These are phyloP conservation scores for Adansonia rubrostipa DNA, from an alignment of 441 rosid genomes.

Conservation along the genomic window DNA sequence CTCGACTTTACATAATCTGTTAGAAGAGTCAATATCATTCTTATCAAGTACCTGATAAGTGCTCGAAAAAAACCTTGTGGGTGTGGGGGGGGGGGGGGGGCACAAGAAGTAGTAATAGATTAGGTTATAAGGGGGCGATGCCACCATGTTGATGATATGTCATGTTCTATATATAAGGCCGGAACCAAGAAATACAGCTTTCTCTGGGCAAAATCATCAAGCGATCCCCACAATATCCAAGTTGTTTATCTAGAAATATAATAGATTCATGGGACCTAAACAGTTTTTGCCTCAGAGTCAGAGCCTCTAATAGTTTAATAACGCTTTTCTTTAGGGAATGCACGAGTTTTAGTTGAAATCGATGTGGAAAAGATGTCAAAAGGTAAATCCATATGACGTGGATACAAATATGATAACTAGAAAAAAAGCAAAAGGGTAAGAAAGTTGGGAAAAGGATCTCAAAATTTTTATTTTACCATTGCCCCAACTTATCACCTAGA, in stretches of 20 bases:
- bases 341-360: slow-evolving; percentile 19
- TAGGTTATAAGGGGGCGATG: neutral
- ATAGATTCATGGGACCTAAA: slow-evolving; percentile 20
- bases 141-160: slow-evolving; percentile 1
- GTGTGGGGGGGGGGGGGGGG: neutral
- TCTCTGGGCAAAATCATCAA: neutral
- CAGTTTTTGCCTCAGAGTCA: neutral
- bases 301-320: neutral
- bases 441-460: neutral
- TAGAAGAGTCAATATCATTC: slow-evolving; percentile 14
- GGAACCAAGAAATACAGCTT: slow-evolving; percentile 22
- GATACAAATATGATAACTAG: slow-evolving; percentile 19
- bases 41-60: slow-evolving; percentile 2
- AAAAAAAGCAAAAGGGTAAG: neutral
- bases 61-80: slow-evolving; percentile 3
- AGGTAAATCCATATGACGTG: slow-evolving; percentile 24
- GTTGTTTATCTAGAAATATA: neutral
- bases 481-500: neutral
- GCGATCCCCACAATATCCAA: slow-evolving; percentile 6
- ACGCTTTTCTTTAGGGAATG: slow-evolving; percentile 13
- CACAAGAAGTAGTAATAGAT: neutral
- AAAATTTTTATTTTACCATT: slow-evolving; percentile 11
- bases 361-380: slow-evolving; percentile 23
- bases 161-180: neutral
- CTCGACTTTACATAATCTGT: slow-evolving; percentile 13